These are phyloP conservation scores for Apocynum venetum DNA, from an alignment of 257 asterid genomes.

Conservation along the genomic window DNA sequence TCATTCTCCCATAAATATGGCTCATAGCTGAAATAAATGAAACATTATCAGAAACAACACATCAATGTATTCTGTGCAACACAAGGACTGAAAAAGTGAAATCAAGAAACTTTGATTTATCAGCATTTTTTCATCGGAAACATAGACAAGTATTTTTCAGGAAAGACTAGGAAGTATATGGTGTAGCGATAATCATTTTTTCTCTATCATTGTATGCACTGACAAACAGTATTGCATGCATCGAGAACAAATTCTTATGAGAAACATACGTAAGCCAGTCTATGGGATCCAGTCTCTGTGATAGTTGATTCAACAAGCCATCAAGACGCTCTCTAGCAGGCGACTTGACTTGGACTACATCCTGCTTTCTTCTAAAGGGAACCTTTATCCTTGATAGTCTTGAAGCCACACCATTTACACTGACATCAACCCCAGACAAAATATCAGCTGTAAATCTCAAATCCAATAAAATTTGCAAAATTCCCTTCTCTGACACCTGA, in stretches of 20 bases:
- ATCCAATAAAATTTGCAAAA: constrained; percentile 84
- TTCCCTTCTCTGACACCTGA: constrained; percentile 81
- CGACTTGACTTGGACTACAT: constrained; percentile 46
- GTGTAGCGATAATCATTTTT: not conserved
- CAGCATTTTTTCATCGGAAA: not conserved
- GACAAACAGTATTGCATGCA: not conserved
- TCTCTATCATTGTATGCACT: not conserved
- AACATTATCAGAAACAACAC: constrained; percentile 19
- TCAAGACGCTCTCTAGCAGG: constrained; percentile 50
- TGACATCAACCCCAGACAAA: constrained; percentile 69
- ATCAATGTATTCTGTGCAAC: not conserved
- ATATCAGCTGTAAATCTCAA: constrained; percentile 78
- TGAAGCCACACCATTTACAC: constrained; percentile 45
- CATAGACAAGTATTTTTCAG: not conserved
- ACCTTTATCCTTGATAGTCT: constrained; percentile 44
- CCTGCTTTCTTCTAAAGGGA: constrained; percentile 74
- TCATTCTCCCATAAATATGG: constrained; percentile 95
- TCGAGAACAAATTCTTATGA: constrained; percentile 1
- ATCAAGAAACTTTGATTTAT: not conserved
- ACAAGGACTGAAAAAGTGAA: not conserved
- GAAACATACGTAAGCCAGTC: constrained; percentile 98
- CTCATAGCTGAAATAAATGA: constrained; percentile 64
- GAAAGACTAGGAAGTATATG: not conserved
- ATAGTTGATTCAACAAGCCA: constrained; percentile 53
- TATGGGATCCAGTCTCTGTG: constrained; percentile 86